These are phyloP conservation scores for Carex arenaria DNA, from an alignment of 202 grass and related monocot genomes.

Conservation along the genomic window DNA sequence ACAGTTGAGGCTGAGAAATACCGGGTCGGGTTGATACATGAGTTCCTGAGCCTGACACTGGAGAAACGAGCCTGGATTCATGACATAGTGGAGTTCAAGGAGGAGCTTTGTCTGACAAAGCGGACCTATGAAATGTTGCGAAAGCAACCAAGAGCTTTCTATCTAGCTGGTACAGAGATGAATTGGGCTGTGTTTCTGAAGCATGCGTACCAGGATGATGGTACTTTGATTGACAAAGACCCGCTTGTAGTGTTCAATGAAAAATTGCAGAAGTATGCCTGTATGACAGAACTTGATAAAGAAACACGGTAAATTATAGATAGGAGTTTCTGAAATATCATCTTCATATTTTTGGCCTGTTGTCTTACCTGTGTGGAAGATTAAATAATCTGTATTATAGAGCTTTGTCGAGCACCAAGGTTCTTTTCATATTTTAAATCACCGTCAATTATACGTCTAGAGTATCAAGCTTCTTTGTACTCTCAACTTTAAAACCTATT, in stretches of 20 bases:
- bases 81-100: constrained; percentile 92
- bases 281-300: constrained; percentile 29
- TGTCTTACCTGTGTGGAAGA: neutral
- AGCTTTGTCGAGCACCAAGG: neutral
- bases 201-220: constrained; percentile 53
- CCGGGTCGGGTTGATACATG: constrained; percentile 70
- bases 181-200: constrained; percentile 84
- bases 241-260: constrained; percentile 69
- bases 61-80: constrained; percentile 87
- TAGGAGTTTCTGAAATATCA: neutral
- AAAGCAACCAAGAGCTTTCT: constrained; percentile 77
- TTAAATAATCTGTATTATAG: neutral
- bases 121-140: constrained; percentile 64
- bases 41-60: constrained; percentile 73
- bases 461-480: too few species aligned
- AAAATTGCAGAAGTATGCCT: constrained; percentile 60
- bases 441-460: too few species aligned
- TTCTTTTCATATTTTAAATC: neutral
- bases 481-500: too few species aligned
- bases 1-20: constrained; percentile 80
- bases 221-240: constrained; percentile 66
- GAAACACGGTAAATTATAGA: neutral
- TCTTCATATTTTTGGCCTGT: neutral
- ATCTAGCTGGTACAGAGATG: constrained; percentile 86
- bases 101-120: constrained; percentile 66